phyloP scores from a whole-genome alignment of 73 alveolate genomes.

The Effrenium voratum region DNA sequence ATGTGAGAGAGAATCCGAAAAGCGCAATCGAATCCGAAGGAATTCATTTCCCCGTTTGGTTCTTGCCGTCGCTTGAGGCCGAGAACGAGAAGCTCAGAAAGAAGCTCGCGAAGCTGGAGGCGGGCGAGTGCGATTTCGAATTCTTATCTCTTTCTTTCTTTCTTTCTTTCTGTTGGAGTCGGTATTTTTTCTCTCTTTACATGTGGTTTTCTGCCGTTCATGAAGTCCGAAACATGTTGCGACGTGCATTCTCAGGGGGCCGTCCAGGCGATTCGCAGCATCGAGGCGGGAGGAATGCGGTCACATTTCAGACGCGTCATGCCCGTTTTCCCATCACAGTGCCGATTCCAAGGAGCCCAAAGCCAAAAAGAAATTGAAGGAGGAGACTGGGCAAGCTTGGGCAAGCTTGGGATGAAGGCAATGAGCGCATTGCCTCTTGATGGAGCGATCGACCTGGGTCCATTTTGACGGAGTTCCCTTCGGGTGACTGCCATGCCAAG shows the following conservation, averaged over 20 bases:
- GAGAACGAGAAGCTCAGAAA: conserved; percentile 92
- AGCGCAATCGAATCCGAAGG: not conserved
- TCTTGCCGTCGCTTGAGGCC: not conserved
- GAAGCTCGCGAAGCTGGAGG: conserved; percentile 88
- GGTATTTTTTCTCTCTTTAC: not conserved
- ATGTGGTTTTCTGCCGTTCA: not conserved
- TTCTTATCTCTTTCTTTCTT: not conserved
- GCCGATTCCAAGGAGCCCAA: not conserved
- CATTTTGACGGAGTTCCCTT: too few species aligned
- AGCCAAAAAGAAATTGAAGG: not conserved
- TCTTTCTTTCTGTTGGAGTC: not conserved
- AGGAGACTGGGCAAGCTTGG: not conserved
- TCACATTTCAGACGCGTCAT: not conserved
- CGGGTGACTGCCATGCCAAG: too few species aligned
- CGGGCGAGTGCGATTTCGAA: not conserved
- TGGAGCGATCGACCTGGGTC: too few species aligned
- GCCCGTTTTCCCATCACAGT: not conserved
- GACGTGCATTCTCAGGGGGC: conserved; percentile 23
- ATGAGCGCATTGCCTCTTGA: not conserved
- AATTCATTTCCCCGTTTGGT: not conserved
- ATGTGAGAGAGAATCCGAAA: not conserved
- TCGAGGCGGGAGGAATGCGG: conserved; percentile 32
- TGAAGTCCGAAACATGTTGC: too few species aligned
- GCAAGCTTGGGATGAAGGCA: not conserved
- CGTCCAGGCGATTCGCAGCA: conserved; percentile 36